Evolutionary conservation across 2,329 filamentous ascomycete species (phyloP).

Genomic region (Didymella segeticola): DNA sequence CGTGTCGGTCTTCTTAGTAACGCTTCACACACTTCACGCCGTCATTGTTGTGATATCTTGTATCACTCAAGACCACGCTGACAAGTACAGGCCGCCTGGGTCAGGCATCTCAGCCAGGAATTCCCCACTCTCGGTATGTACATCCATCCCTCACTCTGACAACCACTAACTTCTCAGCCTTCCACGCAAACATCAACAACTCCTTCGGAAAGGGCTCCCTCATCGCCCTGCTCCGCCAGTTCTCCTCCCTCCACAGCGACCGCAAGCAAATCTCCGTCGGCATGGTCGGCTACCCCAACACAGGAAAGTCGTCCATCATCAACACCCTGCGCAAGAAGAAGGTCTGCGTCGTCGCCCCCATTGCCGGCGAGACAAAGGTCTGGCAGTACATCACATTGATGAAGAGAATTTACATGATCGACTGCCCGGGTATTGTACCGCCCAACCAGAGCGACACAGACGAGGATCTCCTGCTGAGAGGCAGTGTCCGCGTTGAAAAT

Average conservation of each 20-base stretch:
- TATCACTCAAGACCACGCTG: constrained; percentile 26
- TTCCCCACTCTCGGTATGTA: constrained; percentile 75
- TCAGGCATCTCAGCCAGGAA: constrained; percentile 84
- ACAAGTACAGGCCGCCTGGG: constrained; percentile 81
- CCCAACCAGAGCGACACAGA: constrained; percentile 84
- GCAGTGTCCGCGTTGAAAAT: constrained; percentile 93
- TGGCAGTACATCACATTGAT: constrained; percentile 98
- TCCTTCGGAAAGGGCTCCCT: constrained; percentile 95
- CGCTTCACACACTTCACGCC: constrained; percentile 89
- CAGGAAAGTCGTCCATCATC: constrained; percentile 95
- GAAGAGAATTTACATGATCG: constrained; percentile 93
- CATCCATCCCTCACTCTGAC: not conserved
- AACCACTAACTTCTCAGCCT: constrained; percentile 60
- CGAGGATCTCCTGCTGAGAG: constrained; percentile 85
- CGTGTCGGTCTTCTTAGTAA: constrained; percentile 97
- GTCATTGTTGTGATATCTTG: constrained; percentile 30
- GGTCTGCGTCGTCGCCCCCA: constrained; percentile 90
- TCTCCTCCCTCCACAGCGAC: constrained; percentile 85
- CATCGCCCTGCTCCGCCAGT: constrained; percentile 90
- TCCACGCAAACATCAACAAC: constrained; percentile 94
- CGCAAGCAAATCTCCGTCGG: constrained; percentile 95
- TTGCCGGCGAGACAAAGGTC: constrained; percentile 95
- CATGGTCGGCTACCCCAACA: constrained; percentile 88
- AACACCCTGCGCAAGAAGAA: constrained; percentile 95
- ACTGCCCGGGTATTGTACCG: constrained; percentile 95